These are phyloP conservation scores for Geranomyces michiganensis DNA, from an alignment of 192 early-diverging fungal genomes.

Conservation along the genomic window DNA sequence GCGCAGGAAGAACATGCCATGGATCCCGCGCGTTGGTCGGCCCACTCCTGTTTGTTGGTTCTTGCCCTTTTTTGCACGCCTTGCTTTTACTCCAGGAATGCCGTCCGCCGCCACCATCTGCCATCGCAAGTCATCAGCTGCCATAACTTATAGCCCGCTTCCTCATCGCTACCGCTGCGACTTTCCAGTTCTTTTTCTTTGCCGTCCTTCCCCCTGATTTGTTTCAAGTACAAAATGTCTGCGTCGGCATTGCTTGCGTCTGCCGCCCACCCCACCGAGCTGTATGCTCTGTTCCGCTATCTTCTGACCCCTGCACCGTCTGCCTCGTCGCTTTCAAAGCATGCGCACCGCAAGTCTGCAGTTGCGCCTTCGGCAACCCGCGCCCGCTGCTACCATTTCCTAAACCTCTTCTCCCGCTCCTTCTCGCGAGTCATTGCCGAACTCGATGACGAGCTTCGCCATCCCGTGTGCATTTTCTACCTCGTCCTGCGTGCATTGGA, in stretches of 20 bases:
- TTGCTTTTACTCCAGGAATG: no score
- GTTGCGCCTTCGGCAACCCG: conserved; percentile 57
- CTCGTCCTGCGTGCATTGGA: conserved; percentile 93
- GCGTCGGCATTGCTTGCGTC: conserved; percentile 33
- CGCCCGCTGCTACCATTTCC: conserved; percentile 80
- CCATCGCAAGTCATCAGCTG: no score
- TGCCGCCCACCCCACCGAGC: conserved; percentile 77
- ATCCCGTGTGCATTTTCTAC: conserved; percentile 92
- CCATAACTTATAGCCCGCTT: no score
- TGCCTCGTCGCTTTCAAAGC: conserved; percentile 60
- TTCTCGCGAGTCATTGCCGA: conserved; percentile 93
- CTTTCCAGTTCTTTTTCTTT: no score
- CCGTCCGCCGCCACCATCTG: no score
- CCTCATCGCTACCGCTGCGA: no score
- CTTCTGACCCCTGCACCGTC: conserved; percentile 11
- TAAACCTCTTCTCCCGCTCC: conserved; percentile 93
- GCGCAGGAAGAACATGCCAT: no score
- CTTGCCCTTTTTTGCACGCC: no score
- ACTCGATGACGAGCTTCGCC: conserved; percentile 49
- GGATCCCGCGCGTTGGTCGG: no score
- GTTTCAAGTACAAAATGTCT: conserved; percentile 22
- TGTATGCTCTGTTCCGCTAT: conserved; percentile 73
- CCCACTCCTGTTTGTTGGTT: no score
- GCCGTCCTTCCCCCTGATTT: no score
- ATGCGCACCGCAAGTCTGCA: conserved; percentile 27